Conservation (phyloP, 2,329 filamentous ascomycete genomes). For the Colletotrichum sp. region DNA sequence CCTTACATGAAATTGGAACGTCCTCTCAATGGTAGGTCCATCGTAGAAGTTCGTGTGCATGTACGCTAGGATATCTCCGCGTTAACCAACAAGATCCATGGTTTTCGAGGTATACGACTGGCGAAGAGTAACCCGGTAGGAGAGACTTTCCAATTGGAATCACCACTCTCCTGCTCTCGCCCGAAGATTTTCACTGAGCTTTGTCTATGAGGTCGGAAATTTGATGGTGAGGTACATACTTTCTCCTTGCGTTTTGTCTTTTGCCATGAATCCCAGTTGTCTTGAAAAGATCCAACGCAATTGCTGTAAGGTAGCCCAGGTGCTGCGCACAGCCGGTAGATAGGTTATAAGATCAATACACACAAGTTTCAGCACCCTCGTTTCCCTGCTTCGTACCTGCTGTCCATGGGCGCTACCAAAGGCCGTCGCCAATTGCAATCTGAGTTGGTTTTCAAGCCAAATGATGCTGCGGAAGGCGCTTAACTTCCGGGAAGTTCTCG, state of each 20-base stretch:
- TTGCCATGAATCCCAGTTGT: background rate
- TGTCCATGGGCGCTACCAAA: background rate
- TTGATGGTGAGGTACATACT: constrained; percentile 84
- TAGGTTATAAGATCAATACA: background rate
- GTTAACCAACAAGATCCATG: constrained; percentile 72
- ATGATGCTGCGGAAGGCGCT: background rate
- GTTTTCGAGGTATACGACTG: constrained; percentile 92
- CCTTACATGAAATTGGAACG: constrained; percentile 13
- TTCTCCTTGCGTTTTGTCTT: background rate
- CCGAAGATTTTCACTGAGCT: constrained; percentile 79
- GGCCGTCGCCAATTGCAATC: background rate
- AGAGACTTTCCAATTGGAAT: constrained; percentile 46
- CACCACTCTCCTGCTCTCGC: constrained; percentile 65
- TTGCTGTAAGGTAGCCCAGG: background rate
- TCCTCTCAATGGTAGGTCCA: constrained; percentile 10
- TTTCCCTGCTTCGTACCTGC: background rate
- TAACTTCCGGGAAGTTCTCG: background rate
- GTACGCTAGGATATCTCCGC: constrained; percentile 88
- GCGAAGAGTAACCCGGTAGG: constrained; percentile 75
- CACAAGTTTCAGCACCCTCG: background rate
- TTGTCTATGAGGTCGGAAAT: constrained; percentile 71
- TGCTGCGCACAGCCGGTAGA: background rate
- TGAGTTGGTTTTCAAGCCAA: background rate
- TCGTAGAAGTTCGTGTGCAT: background rate
- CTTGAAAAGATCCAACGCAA: background rate